Conservation (phyloP, 1,139 yeast genomes). For the Geotrichum siamense region DNA sequence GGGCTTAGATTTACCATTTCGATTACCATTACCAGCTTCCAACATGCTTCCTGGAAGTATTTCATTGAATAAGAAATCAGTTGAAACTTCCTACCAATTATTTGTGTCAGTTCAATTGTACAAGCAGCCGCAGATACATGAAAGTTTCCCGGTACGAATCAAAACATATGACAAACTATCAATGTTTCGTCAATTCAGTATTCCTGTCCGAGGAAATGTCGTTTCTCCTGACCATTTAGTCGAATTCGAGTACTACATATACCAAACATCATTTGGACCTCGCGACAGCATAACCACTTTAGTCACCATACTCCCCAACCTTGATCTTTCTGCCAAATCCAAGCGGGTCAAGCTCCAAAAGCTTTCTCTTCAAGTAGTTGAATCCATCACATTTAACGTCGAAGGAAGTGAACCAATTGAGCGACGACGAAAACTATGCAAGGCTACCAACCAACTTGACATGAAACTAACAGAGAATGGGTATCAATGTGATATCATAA, state of each 20-base stretch:
- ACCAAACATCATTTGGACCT: slow-evolving; percentile 38
- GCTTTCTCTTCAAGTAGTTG: slow-evolving; percentile 35
- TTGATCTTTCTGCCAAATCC: slow-evolving; percentile 34
- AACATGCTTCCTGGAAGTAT: slow-evolving; percentile 36
- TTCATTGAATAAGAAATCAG: slow-evolving; percentile 29
- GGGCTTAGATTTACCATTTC: slow-evolving; percentile 38
- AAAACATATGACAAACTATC: slow-evolving; percentile 37
- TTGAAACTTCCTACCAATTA: slow-evolving; percentile 34
- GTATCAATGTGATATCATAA: slow-evolving; percentile 28
- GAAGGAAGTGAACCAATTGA: slow-evolving; percentile 32
- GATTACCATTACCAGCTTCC: slow-evolving; percentile 33
- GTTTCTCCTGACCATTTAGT: slow-evolving; percentile 36
- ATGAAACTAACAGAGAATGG: slow-evolving; percentile 29
- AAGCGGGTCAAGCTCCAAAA: slow-evolving; percentile 35
- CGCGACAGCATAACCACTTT: slow-evolving; percentile 32
- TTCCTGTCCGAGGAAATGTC: slow-evolving; percentile 29
- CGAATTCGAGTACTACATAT: slow-evolving; percentile 33
- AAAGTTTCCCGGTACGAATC: slow-evolving; percentile 34
- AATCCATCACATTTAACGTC: slow-evolving; percentile 31
- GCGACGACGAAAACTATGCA: slow-evolving; percentile 30
- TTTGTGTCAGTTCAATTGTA: slow-evolving; percentile 31
- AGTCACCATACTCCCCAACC: slow-evolving; percentile 33
- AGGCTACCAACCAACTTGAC: slow-evolving; percentile 29
- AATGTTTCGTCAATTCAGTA: slow-evolving; percentile 35
- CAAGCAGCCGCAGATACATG: slow-evolving; percentile 26